A percentile compares a stretch with the other conserved stretches of the same genome.
Conservation (phyloP, 257 asterid genomes). For the Solanum boliviense region DNA sequence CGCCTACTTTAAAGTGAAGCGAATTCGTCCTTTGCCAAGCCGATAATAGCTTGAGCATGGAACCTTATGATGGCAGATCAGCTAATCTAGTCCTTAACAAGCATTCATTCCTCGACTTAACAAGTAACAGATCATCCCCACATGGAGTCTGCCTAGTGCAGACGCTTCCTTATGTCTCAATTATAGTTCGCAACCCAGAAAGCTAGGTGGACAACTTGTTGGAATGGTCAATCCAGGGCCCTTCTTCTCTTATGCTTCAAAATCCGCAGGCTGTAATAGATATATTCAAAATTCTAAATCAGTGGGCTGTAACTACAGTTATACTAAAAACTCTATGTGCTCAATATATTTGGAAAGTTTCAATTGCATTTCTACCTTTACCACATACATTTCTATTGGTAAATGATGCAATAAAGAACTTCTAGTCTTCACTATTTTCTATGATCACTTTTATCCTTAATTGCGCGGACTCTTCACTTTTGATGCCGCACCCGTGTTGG, state of each 20-base stretch:
- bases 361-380: not conserved
- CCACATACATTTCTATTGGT: not conserved
- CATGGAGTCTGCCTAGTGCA: not conserved
- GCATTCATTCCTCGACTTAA: not conserved
- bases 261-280: not conserved
- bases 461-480: too few relatives aligned
- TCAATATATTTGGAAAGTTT: not conserved
- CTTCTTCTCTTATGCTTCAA: not conserved
- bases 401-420: not conserved
- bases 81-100: not conserved
- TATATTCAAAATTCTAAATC: not conserved
- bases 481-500: too few relatives aligned
- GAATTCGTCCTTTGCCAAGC: not conserved
- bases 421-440: not conserved
- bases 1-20: not conserved
- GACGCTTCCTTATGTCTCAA: not conserved
- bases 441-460: not conserved
- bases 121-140: not conserved
- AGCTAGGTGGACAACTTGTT: not conserved
- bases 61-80: not conserved
- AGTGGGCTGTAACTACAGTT: not conserved
- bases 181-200: not conserved
- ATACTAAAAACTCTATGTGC: not conserved
- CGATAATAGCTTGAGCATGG: not conserved
- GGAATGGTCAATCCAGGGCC: not conserved